These are phyloP conservation scores for Boletus patriciae DNA, from an alignment of 768 basidiomycete genomes.

Conservation along the genomic window DNA sequence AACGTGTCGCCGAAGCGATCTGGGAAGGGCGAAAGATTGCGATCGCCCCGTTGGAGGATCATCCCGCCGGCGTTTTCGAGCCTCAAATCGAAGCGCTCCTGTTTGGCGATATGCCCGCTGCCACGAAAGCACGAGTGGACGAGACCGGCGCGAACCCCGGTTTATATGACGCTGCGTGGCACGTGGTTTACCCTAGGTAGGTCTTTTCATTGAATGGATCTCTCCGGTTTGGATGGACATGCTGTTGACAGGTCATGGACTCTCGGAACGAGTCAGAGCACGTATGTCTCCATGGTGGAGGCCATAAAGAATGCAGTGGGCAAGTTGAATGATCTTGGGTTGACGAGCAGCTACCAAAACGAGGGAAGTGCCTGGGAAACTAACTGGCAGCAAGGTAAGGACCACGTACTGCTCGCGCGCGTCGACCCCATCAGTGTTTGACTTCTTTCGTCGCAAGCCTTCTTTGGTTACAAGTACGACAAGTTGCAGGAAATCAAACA, in stretches of 20 bases:
- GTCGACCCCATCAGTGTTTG: neutral
- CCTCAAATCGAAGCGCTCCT: no score
- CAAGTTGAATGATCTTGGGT: constrained; percentile 5
- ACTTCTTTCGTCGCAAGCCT: neutral
- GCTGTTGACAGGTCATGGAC: constrained; percentile 17
- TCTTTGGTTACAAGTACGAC: constrained; percentile 21
- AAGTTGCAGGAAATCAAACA: constrained; percentile 11
- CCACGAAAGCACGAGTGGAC: no score
- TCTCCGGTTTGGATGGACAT: neutral
- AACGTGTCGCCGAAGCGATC: no score
- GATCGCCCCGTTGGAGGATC: no score
- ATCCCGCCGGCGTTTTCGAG: no score
- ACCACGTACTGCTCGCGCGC: neutral
- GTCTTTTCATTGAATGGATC: neutral
- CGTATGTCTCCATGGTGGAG: neutral
- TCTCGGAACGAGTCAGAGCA: neutral
- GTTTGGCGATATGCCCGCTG: no score
- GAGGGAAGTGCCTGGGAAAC: constrained; percentile 13
- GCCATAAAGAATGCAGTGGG: constrained; percentile 5
- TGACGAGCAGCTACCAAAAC: no score
- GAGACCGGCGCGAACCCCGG: no score
- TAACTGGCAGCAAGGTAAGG: constrained; percentile 14
- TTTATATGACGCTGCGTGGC: no score
- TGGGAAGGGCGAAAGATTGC: no score
- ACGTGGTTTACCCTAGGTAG: constrained; percentile 9